Base-by-base conservation (phyloP, 2,329 filamentous ascomycete genomes). In the Aureobasidium sp. region DNA sequence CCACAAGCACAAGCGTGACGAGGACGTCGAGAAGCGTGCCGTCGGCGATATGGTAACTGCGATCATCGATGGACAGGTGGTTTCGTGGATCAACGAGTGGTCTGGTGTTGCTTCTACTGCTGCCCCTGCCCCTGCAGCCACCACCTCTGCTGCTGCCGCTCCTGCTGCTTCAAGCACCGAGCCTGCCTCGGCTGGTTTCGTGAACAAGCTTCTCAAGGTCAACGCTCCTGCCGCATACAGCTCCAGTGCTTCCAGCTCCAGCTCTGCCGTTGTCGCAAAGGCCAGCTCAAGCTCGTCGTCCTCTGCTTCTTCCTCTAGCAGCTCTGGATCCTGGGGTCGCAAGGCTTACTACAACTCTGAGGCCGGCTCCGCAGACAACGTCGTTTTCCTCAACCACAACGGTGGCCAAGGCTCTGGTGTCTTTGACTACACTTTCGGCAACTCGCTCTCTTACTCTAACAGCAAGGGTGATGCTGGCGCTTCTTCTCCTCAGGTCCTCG, bases 41-140 rank as follows among this genome's bases (percentile, higher is more conserved):
- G 68, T 78, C 15, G 77, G 77, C 25, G 80, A 82, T 61, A 67
- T 73, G 67, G 80, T 88, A 12, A 79, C 76, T 5, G 85, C 83
- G 12, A 82, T 79, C 29, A 86, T 87, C 62, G 69, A 87, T 64
- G 85, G 84, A 62, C 63, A 82, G 51, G 75, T 80, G 5, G 79
- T 81, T 29, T 80, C 81, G 9, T 88, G 84, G 85, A 71, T 74
- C 61, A 87, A 87, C 73, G 74, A 79, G 65, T 86, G 77, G 60
- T 75, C 74, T 63, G 81, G 79, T 47, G 57, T 64, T 42, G 49
- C 66, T 3, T 63, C 67, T 27, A 49, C 69, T 42, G 58, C 65
- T n/a, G 44, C 71, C 36, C 41, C 66, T 20, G 39, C 66, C 37
- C 47, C 64, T 9, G 39, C 65, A n/a, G 62, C 65, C 36, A 25